Evolutionary conservation across 2,329 filamentous ascomycete species (phyloP), one percentile per base, ranked within the genome.

Genomic region (Aspergillus persii): DNA sequence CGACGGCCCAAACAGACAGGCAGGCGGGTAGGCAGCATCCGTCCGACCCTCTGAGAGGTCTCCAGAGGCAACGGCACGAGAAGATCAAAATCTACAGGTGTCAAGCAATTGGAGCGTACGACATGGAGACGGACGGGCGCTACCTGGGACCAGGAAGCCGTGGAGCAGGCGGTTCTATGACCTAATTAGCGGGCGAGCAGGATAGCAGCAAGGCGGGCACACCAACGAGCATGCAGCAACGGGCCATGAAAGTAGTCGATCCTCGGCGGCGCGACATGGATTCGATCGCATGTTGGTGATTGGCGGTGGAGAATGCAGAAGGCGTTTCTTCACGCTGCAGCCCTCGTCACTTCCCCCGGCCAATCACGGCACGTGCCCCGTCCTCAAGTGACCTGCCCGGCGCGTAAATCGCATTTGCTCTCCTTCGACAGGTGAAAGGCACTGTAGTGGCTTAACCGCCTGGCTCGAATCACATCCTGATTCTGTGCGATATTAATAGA

Each of bases 191-290:
- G 65, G 70, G 69, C 59, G 66, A 66, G 61, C 56, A 63, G 59
- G 62, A 68, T 68, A 64, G 62, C 68, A 66, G 67, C 69, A 54
- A 54, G 56, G 54, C 59, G 61, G 64, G 67, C 63, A 63, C 67
- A 69, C 69, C 70, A 72, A 72, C 69, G 67, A 71, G 69, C 65
- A 66, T 65, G 61, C 63, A 66, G 64, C 65, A 65, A 54, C 54
- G 56, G 53, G 60, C 27, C 46, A 44, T 52, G 56, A 59, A 48
- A 64, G 41, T 54, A 51, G 53, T 56, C 46, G 53, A 61, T 56
- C 57, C 26, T 50, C 46, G 44, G 49, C 48, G 31, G 49, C 33
- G 50, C 36, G 44, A 44, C 44, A 47, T 47, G 26, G 44, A 47
- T 47, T 47, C 44, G 44, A 47, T 47, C 44, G 44, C 44, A 47